Conservation (phyloP, 129 eudicot species). For the Daucus carota region DNA sequence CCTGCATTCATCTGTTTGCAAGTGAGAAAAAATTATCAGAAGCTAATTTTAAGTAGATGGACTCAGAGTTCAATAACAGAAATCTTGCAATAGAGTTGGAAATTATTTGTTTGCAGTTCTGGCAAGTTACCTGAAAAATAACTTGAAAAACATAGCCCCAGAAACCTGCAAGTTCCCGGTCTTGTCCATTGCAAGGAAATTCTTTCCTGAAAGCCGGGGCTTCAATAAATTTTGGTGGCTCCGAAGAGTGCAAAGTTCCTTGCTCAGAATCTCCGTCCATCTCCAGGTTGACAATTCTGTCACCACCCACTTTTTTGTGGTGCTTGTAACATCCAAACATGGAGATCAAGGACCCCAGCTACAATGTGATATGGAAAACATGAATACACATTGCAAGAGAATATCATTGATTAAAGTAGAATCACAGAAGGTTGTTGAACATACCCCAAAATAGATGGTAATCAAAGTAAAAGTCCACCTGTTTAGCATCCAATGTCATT, state of each 20-base stretch:
- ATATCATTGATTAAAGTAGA: conserved; percentile 8
- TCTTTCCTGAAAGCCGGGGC: conserved; percentile 21
- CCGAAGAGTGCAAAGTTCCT: conserved; percentile 25
- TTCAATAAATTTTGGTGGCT: conserved; percentile 8
- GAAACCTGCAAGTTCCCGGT: conserved; percentile 58
- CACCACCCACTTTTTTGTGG: conserved; percentile 46
- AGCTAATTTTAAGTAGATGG: neutral
- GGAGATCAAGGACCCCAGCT: conserved; percentile 84
- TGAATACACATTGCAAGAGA: neutral
- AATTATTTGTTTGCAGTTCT: conserved; percentile 1
- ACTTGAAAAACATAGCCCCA: conserved; percentile 76
- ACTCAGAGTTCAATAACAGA: neutral
- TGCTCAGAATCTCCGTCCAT: conserved; percentile 50
- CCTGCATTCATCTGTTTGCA: conserved; percentile 85
- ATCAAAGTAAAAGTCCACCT: conserved; percentile 92
- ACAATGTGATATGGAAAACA: conserved; percentile 1
- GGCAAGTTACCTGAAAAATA: conserved; percentile 69
- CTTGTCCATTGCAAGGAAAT: conserved; percentile 17
- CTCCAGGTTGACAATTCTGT: conserved; percentile 29
- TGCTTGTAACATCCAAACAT: conserved; percentile 64
- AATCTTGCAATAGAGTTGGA: too few species aligned
- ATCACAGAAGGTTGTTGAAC: conserved; percentile 27
- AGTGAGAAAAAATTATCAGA: neutral
- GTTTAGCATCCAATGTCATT: conserved; percentile 23
- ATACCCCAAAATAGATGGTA: conserved; percentile 87